Conservation (phyloP, 2,329 filamentous ascomycete species). For the Stenocarpella maydis region DNA sequence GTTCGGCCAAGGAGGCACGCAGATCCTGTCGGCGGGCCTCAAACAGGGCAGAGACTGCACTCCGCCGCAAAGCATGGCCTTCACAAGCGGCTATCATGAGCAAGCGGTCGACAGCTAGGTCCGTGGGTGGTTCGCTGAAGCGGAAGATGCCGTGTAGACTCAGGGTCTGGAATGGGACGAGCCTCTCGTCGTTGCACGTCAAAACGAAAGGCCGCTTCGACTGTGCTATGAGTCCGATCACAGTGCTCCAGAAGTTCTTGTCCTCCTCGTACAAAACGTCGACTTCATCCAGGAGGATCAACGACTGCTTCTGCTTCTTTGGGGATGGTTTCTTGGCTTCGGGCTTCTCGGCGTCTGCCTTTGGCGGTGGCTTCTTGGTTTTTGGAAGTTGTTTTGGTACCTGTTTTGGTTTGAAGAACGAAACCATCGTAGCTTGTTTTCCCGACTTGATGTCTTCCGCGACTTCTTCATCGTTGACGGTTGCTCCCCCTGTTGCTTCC, state of each 20-base stretch:
- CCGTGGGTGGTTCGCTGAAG: conserved; percentile 69
- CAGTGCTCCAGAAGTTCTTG: conserved; percentile 90
- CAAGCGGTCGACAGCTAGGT: conserved; percentile 80
- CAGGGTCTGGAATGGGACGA: conserved; percentile 79
- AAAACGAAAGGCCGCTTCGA: conserved; percentile 94
- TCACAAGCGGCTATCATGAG: conserved; percentile 86
- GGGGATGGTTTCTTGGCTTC: conserved; percentile 43
- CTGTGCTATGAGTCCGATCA: conserved; percentile 78
- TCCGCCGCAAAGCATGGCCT: conserved; percentile 78
- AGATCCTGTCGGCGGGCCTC: conserved; percentile 75
- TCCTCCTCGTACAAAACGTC: conserved; percentile 96
- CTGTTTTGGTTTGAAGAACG: conserved; percentile 75
- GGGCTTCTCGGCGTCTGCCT: conserved; percentile 39
- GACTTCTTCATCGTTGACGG: conserved; percentile 54
- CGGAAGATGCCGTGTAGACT: conserved; percentile 86
- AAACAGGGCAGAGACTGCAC: conserved; percentile 75
- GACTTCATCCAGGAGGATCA: conserved; percentile 93
- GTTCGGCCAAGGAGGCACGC: conserved; percentile 80
- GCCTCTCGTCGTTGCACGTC: conserved; percentile 91
- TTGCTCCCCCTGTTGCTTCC: conserved; percentile 42
- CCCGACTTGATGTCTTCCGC: conserved; percentile 69
- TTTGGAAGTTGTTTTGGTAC: conserved; percentile 42
- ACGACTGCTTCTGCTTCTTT: conserved; percentile 83
- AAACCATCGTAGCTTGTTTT: conserved; percentile 80
- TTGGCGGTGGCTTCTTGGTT: conserved; percentile 43